Evolutionary conservation across 129 eudicot genomes (phyloP).

Genomic region (Flaveria bidentis): DNA sequence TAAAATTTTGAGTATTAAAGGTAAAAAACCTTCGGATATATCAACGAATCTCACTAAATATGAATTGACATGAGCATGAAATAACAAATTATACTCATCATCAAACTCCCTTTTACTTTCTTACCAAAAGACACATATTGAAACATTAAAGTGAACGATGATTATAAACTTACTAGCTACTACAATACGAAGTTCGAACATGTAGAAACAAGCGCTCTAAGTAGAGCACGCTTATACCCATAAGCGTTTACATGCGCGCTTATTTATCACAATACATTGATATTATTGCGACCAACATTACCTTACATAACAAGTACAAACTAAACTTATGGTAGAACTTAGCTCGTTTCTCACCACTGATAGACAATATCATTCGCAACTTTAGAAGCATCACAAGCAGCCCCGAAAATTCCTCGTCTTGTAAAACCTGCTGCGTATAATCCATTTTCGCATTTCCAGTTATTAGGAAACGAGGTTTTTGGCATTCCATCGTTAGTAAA

Average conservation of each 20-base stretch:
- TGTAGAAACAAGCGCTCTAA: not conserved
- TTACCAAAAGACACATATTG: not conserved
- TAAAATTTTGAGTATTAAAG: too few species aligned
- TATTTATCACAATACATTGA: not conserved
- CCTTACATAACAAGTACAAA: not conserved
- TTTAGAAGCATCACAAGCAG: slow-evolving; percentile 58
- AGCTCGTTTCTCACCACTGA: slow-evolving; percentile 8
- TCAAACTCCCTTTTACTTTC: not conserved
- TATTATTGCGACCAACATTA: not conserved
- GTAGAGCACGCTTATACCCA: not conserved
- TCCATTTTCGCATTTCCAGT: slow-evolving; percentile 77
- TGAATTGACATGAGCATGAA: too few species aligned
- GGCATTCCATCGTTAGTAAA: slow-evolving; percentile 62
- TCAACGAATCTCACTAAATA: too few species aligned
- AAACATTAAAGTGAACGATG: not conserved
- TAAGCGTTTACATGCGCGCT: not conserved
- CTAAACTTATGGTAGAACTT: not conserved
- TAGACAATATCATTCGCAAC: slow-evolving; percentile 46
- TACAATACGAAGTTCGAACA: not conserved
- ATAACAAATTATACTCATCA: not conserved
- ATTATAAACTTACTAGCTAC: not conserved
- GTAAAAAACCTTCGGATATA: too few species aligned
- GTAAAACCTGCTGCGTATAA: slow-evolving; percentile 69
- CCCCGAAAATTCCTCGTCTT: slow-evolving; percentile 55
- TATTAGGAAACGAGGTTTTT: slow-evolving; percentile 56